These are phyloP conservation scores for Chrysosporium keratinophilum DNA, from an alignment of 2,329 filamentous ascomycete species.

Conservation along the genomic window DNA sequence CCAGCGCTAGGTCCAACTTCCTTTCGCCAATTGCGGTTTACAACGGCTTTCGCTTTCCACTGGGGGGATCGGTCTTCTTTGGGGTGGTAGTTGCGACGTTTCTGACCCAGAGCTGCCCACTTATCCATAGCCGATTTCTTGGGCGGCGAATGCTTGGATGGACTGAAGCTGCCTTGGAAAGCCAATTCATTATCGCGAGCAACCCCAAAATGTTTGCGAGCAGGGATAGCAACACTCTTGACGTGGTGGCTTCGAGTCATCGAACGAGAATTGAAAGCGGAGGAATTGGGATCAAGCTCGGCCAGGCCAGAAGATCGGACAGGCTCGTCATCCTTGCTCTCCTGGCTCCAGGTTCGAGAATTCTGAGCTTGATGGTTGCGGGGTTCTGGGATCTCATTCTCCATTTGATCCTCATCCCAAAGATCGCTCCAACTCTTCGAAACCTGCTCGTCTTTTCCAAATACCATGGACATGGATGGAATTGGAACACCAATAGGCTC, in stretches of 20 bases:
- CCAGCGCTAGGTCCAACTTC: slow-evolving; percentile 33
- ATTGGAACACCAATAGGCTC: slow-evolving; percentile 49
- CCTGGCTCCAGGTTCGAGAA: slow-evolving; percentile 68
- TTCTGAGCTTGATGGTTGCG: slow-evolving; percentile 54
- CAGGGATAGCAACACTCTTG: slow-evolving; percentile 43
- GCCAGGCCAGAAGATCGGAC: slow-evolving; percentile 43
- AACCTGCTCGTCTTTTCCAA: slow-evolving; percentile 66
- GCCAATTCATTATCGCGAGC: slow-evolving; percentile 55
- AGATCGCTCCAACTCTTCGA: slow-evolving; percentile 99
- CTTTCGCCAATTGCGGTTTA: slow-evolving; percentile 34
- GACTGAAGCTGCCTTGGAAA: slow-evolving; percentile 1
- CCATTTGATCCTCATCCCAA: slow-evolving; percentile 84
- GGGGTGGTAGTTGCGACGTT: slow-evolving; percentile 57
- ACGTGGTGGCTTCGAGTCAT: slow-evolving; percentile 30
- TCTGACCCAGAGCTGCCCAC: slow-evolving; percentile 80
- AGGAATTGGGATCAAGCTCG: slow-evolving; percentile 44
- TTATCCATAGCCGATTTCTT: slow-evolving; percentile 51
- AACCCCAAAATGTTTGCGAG: slow-evolving; percentile 56
- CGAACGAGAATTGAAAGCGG: slow-evolving; percentile 40
- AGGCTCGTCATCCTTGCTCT: slow-evolving; percentile 48
- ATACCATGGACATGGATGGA: slow-evolving; percentile 65
- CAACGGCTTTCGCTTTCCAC: slow-evolving; percentile 36
- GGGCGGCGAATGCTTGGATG: slow-evolving; percentile 52
- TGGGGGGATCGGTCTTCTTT: slow-evolving; percentile 45
- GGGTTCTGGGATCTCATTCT: slow-evolving; percentile 51